Base-by-base conservation (phyloP, 208 protist genomes). In the Wallacemonas sp. region DNA sequence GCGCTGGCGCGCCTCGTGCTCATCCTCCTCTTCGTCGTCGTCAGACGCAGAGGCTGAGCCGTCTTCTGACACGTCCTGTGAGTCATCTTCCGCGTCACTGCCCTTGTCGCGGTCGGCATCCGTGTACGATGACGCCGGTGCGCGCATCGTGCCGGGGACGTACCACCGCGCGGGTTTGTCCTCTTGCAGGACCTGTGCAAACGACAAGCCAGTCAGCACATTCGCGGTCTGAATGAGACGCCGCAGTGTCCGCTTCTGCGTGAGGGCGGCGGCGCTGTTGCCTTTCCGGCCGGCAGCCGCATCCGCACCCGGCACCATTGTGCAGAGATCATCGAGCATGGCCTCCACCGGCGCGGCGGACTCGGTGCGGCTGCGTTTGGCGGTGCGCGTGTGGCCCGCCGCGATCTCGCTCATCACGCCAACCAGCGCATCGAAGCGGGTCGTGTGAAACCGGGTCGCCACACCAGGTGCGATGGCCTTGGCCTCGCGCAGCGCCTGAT, bases 121-220 rank as follows among this genome's bases (percentile, higher is more conserved):
- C 21, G 34, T 58, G 43, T 46, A 0, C 21, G 21, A 2, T 8
- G 19, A 11, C 23, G 32, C 43, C 9, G 68, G 14, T 11, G 65
- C 43, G 5, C 60, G 27, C 77, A 81, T 78, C 19, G 76, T 71
- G 0, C 60, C 82, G 4, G 82, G 76, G 23, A 74, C 62, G 70
- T 82, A 92, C 88, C 88, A 94, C 36, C 80, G 79, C 33, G 82
- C 71, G 8, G 83, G 85, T 74, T 94, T 94, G 41, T 79, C 61
- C 24, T 17, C 30, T 21, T 56, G 44, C 47, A 78, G 56, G 29
- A 91, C 75, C 39, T 73, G 67, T 14, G 14, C 32, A 72, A 78
- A 90, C 38, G 76, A 77, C n/a, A 94, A 39, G 2, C 81, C 85
- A 3, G 55, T 71, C 41, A 94, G 44, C 16, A 68, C 66, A 62